Conservation (phyloP, 768 basidiomycete species). For the Peribolospora baueri region DNA sequence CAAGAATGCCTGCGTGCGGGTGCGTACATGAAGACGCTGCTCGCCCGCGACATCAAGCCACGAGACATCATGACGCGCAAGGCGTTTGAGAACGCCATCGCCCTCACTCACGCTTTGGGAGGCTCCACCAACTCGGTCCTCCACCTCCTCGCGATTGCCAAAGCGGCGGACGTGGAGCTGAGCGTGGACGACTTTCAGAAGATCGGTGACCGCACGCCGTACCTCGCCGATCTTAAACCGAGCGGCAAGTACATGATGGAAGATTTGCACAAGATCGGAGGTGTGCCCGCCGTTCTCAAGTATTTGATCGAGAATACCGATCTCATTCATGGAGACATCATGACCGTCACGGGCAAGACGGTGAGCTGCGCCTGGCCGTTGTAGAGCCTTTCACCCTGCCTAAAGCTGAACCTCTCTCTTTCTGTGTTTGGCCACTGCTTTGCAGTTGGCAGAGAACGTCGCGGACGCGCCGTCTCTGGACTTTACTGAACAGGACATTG, state of each 20-base stretch:
- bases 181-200: conserved; percentile 66
- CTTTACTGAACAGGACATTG: conserved; percentile 51
- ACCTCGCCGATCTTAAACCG: conserved; percentile 29
- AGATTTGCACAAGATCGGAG: conserved; percentile 63
- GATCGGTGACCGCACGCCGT: conserved; percentile 54
- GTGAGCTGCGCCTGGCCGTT: conserved; percentile 24
- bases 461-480: conserved; percentile 43
- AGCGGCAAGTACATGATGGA: conserved; percentile 75
- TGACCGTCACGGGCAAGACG: conserved; percentile 82
- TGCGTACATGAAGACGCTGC: conserved; percentile 44
- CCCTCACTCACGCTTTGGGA: conserved; percentile 48
- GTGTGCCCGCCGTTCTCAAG: conserved; percentile 60
- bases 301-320: conserved; percentile 56
- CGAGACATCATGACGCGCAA: conserved; percentile 37
- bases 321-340: conserved; percentile 51
- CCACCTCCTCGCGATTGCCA: conserved; percentile 5
- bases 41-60: conserved; percentile 48
- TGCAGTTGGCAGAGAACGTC: conserved; percentile 10
- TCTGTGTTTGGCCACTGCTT: conserved; percentile 18
- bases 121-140: conserved; percentile 64
- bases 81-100: conserved; percentile 59
- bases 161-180: conserved; percentile 47
- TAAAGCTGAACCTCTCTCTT: too few species aligned
- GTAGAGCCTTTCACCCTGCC: too few species aligned
- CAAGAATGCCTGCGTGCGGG: conserved; percentile 64